Evolutionary conservation across 2,329 filamentous ascomycete species (phyloP).

Genomic region (Geosmithia putterillii): DNA sequence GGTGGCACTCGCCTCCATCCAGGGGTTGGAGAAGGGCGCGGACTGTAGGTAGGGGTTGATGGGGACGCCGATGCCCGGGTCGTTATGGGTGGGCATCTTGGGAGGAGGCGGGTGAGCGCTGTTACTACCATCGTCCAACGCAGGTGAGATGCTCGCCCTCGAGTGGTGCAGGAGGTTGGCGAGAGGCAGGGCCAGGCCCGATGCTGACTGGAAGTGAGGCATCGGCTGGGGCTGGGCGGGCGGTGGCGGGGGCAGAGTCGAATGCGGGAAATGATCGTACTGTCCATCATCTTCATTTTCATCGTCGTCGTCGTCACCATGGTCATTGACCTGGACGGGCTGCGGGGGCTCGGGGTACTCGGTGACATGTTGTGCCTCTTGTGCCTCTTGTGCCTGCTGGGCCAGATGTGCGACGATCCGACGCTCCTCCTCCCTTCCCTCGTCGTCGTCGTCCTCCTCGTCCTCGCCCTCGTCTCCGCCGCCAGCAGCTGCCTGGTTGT

Average conservation of each 20-base stretch:
- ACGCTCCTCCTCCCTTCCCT: no score
- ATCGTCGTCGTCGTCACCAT: slow-evolving; percentile 3
- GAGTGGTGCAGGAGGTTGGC: background rate
- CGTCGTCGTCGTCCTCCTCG: no score
- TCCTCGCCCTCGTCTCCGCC: no score
- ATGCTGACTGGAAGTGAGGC: slow-evolving; percentile 1
- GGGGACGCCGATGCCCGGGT: background rate
- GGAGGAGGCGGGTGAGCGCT: background rate
- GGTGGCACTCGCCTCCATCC: background rate
- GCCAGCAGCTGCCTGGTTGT: background rate
- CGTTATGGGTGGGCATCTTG: background rate
- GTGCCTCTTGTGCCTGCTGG: no score
- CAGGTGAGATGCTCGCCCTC: background rate
- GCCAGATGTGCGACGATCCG: no score
- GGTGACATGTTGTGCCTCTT: no score
- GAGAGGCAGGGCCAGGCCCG: slow-evolving; percentile 1
- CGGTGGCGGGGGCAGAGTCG: background rate
- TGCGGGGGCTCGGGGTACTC: no score
- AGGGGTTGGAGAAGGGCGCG: background rate
- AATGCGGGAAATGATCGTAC: no score
- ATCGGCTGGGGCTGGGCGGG: background rate
- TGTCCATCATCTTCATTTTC: slow-evolving; percentile 6
- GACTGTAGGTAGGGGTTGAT: no score
- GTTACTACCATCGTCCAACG: background rate
- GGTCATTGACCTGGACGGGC: slow-evolving; percentile 5